These are phyloP conservation scores for Plasmodium falciparum DNA, from an alignment of 169 alveolate genomes.

Conservation along the genomic window DNA sequence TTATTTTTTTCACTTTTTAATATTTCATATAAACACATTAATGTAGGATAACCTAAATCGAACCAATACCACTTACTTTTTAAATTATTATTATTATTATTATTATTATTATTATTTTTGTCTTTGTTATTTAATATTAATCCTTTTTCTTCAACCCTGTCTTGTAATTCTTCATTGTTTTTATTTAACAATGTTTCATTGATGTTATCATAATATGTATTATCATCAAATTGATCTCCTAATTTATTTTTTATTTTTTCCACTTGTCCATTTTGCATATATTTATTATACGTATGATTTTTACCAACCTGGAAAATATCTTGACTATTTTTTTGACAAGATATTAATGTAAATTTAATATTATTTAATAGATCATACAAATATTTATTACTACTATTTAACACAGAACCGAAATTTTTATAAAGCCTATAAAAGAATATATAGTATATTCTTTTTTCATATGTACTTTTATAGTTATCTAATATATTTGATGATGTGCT, in stretches of 20 bases:
- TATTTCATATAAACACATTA: constrained; percentile 68
- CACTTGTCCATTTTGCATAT: background rate
- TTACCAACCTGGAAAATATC: background rate
- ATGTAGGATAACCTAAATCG: constrained; percentile 54
- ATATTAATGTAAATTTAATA: constrained; percentile 25
- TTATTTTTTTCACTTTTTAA: constrained; percentile 71
- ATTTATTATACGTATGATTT: background rate
- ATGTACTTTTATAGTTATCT: constrained; percentile 16
- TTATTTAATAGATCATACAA: constrained; percentile 49
- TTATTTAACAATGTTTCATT: background rate
- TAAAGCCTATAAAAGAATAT: constrained; percentile 40
- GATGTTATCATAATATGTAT: background rate
- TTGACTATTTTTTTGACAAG: constrained; percentile 31
- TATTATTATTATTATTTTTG: background rate
- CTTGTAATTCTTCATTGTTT: background rate
- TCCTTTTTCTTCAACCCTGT: constrained; percentile 3
- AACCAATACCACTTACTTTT: constrained; percentile 70
- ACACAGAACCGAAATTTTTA: constrained; percentile 45
- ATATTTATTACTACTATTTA: constrained; percentile 34
- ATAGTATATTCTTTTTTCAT: constrained; percentile 60
- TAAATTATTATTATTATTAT: constrained; percentile 6
- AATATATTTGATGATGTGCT: constrained; percentile 13
- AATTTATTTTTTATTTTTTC: background rate
- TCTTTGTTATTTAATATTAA: background rate
- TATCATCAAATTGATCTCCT: background rate